Evolutionary conservation across 192 early-diverging fungal genomes (phyloP).

Genomic region (Geranomyces variabilis): DNA sequence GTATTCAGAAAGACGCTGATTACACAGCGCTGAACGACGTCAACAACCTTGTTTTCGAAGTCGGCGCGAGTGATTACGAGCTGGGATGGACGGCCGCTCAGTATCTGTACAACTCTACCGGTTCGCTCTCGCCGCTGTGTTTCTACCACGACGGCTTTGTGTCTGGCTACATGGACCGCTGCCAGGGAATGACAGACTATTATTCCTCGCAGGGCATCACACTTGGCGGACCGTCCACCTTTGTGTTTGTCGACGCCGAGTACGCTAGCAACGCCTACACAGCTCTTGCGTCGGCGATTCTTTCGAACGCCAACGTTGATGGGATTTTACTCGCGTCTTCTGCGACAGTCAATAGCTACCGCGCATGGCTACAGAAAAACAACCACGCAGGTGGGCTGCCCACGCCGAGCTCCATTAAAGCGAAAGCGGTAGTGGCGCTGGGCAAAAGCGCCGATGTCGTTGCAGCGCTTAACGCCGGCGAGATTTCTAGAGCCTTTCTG

Average conservation of each 20-base stretch:
- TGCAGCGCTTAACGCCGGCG: neutral
- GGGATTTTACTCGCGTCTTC: neutral
- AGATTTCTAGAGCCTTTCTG: slow-evolving; percentile 1
- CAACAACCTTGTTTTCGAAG: neutral
- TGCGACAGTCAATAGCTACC: neutral
- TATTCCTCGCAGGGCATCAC: neutral
- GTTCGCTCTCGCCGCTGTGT: neutral
- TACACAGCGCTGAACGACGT: neutral
- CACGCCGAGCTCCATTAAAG: neutral
- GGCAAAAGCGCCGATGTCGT: neutral
- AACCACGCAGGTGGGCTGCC: neutral
- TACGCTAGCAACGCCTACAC: neutral
- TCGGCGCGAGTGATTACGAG: neutral
- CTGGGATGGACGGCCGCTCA: neutral
- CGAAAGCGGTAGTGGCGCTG: neutral
- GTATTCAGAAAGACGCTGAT: neutral
- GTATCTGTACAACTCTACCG: neutral
- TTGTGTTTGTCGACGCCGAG: slow-evolving; percentile 1
- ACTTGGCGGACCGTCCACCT: neutral
- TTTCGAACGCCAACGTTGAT: neutral
- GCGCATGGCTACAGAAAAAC: neutral
- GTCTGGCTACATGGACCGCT: neutral
- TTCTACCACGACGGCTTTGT: slow-evolving; percentile 4
- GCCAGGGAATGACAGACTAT: neutral
- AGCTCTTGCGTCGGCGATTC: neutral